Base-by-base conservation (phyloP, 2,329 filamentous ascomycete species). In the Scopulariopsis brevicaulis region DNA sequence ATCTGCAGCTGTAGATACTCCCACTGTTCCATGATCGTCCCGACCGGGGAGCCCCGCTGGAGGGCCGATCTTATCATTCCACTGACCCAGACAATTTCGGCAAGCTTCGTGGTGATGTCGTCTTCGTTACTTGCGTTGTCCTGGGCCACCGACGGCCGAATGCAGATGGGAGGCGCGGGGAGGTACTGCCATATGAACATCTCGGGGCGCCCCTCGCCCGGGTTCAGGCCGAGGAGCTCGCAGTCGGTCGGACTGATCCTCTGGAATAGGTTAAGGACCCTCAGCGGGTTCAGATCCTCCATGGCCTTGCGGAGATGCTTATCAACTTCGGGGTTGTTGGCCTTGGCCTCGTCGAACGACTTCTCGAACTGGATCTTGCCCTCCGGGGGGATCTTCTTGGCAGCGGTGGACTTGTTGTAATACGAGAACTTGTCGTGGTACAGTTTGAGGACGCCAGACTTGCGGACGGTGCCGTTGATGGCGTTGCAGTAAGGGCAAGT, bases 161-260 rank as follows among this genome's bases (percentile, higher is more conserved):
- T 96, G 64, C 90, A 95, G 6, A 97, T 89, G 0, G 94, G 94
- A 1, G 94, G 93, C 0, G 93, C 93, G 1, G 94, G 94, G 40
- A 99, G 80, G 66, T 91, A 96, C 68, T 96, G 92, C 94, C 94
- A 99, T 52, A 99, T 84, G 70, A 97, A 95, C 85, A 96, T 96
- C 69, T 99, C 94, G 0, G 94, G 94, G 20, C 92, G 82, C 12
- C 90, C 90, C 65, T 96, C 91, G 15, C 83, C 79, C 1, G 92
- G 89, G 66, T 96, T 86, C 65, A 99, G 82, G 4, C 93, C 93
- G 1, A 99, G 78, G 24, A 99, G 78, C 70, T 97, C 92, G 69
- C 93, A 96, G 69, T 99, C 94, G 8, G 83, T 82, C 2, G 88
- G 82, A 14, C 84, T 86, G 58, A 99, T 90, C 67, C 87, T 85